Base-by-base conservation (phyloP, 2,329 filamentous ascomycete species). In the Xenoacremonium recifei region DNA sequence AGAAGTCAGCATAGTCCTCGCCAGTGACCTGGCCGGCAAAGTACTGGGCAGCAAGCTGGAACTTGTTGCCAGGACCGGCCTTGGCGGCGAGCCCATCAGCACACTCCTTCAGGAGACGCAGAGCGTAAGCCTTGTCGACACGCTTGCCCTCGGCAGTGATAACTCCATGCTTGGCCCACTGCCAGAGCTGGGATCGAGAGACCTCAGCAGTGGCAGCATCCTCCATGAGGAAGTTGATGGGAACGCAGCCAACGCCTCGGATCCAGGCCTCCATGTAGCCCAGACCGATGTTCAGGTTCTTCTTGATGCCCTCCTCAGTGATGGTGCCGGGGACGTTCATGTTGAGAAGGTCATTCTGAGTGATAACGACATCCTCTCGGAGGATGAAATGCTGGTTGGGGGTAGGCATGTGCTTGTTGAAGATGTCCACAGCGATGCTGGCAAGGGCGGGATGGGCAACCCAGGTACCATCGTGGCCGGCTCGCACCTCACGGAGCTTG, bases 231-330 rank as follows among this genome's bases (percentile, higher is more conserved):
- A 86, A 95, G 77, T 97, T 96, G 72, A 97, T 96, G 36, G 93
- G 93, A 39, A 97, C 91, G 60, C 93, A 99, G 44, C 93, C 93
- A 17, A 97, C 80, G 23, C 92, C 93, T 49, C 91, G 86, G 47
- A 97, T 77, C 93, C 93, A 99, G 48, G 89, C 93, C 72, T 99
- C 93, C 92, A 97, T 99, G 72, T 99, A 99, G 38, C 87, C 87
- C 5, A 99, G 81, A 29, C 92, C 93, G 54, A 99, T 97, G 72
- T 90, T 92, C 52, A 99, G 77, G 75, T 97, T 99, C 84, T 96
- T 96, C 63, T 88, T 83, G 72, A 99, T 96, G 43, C 93, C 93
- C 5, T 85, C 89, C 68, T 97, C 92, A 57, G 92, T 96, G 64
- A 99, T 79, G 65, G 82, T 79, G 19, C 93, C 93, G 6, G 92